A percentile compares a stretch with the other conserved stretches of the same genome.
phyloP scores from a whole-genome alignment of 495 filamentous ascomycete genomes.

The Amorphotheca resinae region DNA sequence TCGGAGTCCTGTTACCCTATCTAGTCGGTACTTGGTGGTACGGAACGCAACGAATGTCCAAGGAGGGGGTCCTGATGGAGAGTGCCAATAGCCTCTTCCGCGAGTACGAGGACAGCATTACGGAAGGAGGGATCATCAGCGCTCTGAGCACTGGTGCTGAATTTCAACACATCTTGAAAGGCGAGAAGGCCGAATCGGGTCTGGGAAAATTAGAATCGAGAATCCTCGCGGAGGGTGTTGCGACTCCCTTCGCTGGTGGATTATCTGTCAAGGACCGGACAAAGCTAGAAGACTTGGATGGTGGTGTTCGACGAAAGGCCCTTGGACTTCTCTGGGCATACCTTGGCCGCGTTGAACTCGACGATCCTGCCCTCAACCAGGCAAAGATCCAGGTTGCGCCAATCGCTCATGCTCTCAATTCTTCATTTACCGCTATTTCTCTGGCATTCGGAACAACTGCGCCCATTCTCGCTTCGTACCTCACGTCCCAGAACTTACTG shows the following conservation, averaged over 20 bases:
- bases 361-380: slow-evolving; percentile 57
- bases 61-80: slow-evolving; percentile 79
- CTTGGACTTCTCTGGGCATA: slow-evolving; percentile 90
- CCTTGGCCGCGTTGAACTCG: slow-evolving; percentile 67
- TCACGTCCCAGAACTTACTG: slow-evolving; percentile 68
- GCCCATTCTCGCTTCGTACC: slow-evolving; percentile 74
- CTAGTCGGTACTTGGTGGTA: slow-evolving; percentile 98
- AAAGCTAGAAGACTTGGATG: slow-evolving; percentile 55
- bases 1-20: slow-evolving; percentile 86
- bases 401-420: slow-evolving; percentile 69
- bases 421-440: slow-evolving; percentile 75
- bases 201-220: slow-evolving; percentile 70
- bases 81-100: slow-evolving; percentile 89
- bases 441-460: slow-evolving; percentile 76
- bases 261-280: slow-evolving; percentile 58
- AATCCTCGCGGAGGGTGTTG: slow-evolving; percentile 47
- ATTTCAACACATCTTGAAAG: slow-evolving; percentile 53
- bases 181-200: slow-evolving; percentile 59
- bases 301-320: slow-evolving; percentile 65
- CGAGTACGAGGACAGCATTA: slow-evolving; percentile 74
- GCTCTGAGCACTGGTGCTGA: slow-evolving; percentile 77
- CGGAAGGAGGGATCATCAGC: slow-evolving; percentile 64
- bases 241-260: slow-evolving; percentile 37
- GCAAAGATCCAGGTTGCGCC: slow-evolving; percentile 72
- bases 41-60: slow-evolving; percentile 80